Evolutionary conservation across 2,329 filamentous ascomycete genomes (phyloP).

Genomic region (Calonectria hongkongensis): DNA sequence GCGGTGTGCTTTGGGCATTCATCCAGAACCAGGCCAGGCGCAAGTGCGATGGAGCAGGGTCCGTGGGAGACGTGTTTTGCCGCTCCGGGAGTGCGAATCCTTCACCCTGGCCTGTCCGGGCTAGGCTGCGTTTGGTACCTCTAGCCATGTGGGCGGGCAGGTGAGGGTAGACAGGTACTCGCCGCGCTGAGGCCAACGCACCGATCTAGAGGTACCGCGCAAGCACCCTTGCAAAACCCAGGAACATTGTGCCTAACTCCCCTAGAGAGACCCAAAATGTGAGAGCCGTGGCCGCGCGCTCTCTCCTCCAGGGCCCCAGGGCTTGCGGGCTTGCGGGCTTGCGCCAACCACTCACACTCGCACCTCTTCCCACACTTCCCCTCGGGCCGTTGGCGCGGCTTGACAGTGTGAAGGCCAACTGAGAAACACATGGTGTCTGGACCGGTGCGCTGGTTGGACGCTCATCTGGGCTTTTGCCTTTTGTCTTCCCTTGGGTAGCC

Average conservation of each 20-base stretch:
- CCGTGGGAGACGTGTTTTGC: constrained; percentile 27
- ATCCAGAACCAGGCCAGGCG: constrained; percentile 31
- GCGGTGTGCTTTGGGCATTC: constrained; percentile 36
- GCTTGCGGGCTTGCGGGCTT: not conserved
- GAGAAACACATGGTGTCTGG: constrained; percentile 52
- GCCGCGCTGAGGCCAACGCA: constrained; percentile 1
- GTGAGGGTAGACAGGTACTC: constrained; percentile 32
- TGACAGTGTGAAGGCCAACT: constrained; percentile 50
- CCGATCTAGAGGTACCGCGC: constrained; percentile 26
- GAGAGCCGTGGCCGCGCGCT: constrained; percentile 36
- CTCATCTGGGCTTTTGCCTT: constrained; percentile 47
- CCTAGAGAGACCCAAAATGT: constrained; percentile 38
- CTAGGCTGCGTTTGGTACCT: constrained; percentile 32
- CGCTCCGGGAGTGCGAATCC: constrained; percentile 16
- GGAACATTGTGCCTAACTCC: constrained; percentile 37
- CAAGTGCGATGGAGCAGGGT: constrained; percentile 23
- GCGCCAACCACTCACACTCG: constrained; percentile 41
- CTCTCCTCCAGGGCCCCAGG: not conserved
- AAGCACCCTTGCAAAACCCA: constrained; percentile 22
- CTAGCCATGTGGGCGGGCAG: constrained; percentile 32
- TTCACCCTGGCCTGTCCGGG: constrained; percentile 24
- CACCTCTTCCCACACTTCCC: constrained; percentile 36
- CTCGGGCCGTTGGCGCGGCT: constrained; percentile 55
- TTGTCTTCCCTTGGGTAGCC: constrained; percentile 43
- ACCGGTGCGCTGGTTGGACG: constrained; percentile 47